Percentiles rank a stretch among this genome's conserved stretches.
phyloP scores from a whole-genome alignment of 148 eudicot species.

The Diospyros kaki region DNA sequence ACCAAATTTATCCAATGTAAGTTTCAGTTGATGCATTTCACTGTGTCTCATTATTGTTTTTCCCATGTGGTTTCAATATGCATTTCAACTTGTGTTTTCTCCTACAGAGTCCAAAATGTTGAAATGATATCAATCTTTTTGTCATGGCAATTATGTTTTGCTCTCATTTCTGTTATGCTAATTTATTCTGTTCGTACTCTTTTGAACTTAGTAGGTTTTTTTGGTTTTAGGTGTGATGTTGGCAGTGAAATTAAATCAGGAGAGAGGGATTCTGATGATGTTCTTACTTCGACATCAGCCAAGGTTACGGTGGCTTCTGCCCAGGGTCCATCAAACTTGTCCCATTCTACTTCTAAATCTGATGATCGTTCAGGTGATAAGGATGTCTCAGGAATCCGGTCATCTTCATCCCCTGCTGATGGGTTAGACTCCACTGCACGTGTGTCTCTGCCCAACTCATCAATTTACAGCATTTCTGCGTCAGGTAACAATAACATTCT shows the following conservation, averaged over 20 bases:
- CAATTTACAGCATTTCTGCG: conserved; percentile 24
- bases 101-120: background rate
- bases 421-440: conserved; percentile 34
- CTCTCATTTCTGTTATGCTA: background rate
- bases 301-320: conserved; percentile 23
- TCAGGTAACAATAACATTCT: conserved; percentile 27
- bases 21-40: conserved; percentile 11
- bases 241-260: conserved; percentile 31
- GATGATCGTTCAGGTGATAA: conserved; percentile 38
- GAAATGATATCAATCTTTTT: background rate
- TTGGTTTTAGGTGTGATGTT: conserved; percentile 32
- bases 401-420: conserved; percentile 39
- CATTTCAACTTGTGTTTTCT: no score
- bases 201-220: conserved; percentile 15
- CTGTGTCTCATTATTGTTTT: background rate
- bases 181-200: background rate
- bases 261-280: conserved; percentile 19
- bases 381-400: conserved; percentile 26
- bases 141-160: background rate
- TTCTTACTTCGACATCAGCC: conserved; percentile 19
- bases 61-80: background rate
- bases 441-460: conserved; percentile 30
- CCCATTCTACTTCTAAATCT: conserved; percentile 36
- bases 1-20: conserved; percentile 45
- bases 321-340: conserved; percentile 20